phyloP scores from a whole-genome alignment of 768 basidiomycete genomes.

The Lepiota brunneoincarnata region DNA sequence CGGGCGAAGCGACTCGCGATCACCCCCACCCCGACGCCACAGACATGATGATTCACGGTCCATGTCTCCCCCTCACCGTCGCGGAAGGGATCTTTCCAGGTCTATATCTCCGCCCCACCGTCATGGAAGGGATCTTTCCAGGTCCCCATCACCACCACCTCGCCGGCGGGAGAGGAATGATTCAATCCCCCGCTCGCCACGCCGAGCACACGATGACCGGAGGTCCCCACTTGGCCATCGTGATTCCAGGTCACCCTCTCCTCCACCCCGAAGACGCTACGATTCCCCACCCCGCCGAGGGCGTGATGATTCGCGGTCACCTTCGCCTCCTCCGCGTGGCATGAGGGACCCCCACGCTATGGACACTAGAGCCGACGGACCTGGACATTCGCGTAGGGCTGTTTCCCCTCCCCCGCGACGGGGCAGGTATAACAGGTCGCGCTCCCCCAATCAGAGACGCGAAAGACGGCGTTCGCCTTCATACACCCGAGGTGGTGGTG shows the following conservation, averaged over 20 bases:
- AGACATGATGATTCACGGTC: slow-evolving; percentile 13
- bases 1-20: neutral
- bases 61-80: neutral
- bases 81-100: slow-evolving; percentile 17
- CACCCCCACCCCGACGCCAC: slow-evolving; percentile 11
- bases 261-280: slow-evolving; percentile 10
- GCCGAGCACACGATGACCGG: slow-evolving; percentile 8
- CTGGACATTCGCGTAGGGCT: slow-evolving; percentile 9
- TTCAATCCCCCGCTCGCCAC: slow-evolving; percentile 10
- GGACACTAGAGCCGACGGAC: slow-evolving; percentile 10
- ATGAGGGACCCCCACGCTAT: slow-evolving; percentile 8
- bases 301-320: slow-evolving; percentile 5
- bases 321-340: slow-evolving; percentile 11
- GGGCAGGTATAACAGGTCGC: neutral
- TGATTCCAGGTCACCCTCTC: slow-evolving; percentile 3
- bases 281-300: slow-evolving; percentile 9
- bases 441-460: slow-evolving; percentile 12
- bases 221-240: slow-evolving; percentile 13
- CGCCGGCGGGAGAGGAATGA: slow-evolving; percentile 18
- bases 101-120: slow-evolving; percentile 14
- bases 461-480: slow-evolving; percentile 7
- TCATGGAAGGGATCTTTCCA: slow-evolving; percentile 10
- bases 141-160: slow-evolving; percentile 20
- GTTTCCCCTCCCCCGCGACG: slow-evolving; percentile 24
- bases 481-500: slow-evolving; percentile 9